Evolutionary conservation across 352 stramenopile genomes (phyloP).

Genomic region (Pythium dissimile): DNA sequence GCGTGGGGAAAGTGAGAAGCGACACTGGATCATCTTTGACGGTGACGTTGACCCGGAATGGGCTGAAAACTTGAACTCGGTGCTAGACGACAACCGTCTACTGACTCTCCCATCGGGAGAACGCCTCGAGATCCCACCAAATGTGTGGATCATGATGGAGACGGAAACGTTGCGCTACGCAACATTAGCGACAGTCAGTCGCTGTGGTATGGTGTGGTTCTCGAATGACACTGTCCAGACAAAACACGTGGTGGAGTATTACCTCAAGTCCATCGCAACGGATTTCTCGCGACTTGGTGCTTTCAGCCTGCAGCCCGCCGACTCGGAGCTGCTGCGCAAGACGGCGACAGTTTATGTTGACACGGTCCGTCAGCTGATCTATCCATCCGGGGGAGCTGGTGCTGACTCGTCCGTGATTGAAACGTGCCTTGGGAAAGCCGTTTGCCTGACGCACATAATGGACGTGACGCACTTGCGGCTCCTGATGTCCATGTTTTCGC

Average conservation of each 20-base stretch:
- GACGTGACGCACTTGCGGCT: slow-evolving; percentile 92
- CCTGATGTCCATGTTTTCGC: slow-evolving; percentile 95
- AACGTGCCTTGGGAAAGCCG: slow-evolving; percentile 91
- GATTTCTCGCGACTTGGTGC: slow-evolving; percentile 59
- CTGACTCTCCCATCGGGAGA: slow-evolving; percentile 99
- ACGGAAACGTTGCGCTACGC: slow-evolving; percentile 98
- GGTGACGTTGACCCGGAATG: slow-evolving; percentile 99
- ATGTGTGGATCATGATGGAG: slow-evolving; percentile 99
- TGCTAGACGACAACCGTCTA: slow-evolving; percentile 99
- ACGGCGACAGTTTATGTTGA: slow-evolving; percentile 67
- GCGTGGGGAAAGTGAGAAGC: slow-evolving; percentile 93
- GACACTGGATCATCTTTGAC: slow-evolving; percentile 99
- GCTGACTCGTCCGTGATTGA: slow-evolving; percentile 81
- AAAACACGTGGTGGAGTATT: slow-evolving; percentile 89
- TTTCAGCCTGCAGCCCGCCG: slow-evolving; percentile 62
- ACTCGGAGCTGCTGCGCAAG: slow-evolving; percentile 62
- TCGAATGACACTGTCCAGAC: slow-evolving; percentile 94
- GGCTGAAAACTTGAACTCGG: slow-evolving; percentile 99
- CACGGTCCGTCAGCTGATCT: slow-evolving; percentile 55
- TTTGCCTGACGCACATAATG: slow-evolving; percentile 95
- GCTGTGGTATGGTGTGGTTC: slow-evolving; percentile 99
- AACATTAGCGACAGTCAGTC: slow-evolving; percentile 99
- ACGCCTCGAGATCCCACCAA: slow-evolving; percentile 95
- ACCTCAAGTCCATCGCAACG: slow-evolving; percentile 67
- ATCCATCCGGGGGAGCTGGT: slow-evolving; percentile 29